Evolutionary conservation across 371 early-diverging fungal genomes (phyloP).

Genomic region (Mortierella sp.): DNA sequence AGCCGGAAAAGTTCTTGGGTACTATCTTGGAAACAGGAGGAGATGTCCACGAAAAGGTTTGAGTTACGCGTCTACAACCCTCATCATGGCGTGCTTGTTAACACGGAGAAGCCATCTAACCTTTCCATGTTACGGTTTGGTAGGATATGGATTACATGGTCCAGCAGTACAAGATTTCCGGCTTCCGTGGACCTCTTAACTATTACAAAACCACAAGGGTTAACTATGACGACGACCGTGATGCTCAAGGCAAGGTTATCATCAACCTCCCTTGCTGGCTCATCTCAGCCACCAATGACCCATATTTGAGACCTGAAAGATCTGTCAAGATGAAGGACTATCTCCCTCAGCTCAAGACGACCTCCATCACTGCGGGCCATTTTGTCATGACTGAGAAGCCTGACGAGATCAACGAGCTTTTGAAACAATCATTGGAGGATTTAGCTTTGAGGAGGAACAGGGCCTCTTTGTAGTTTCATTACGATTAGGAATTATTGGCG

Average conservation of each 20-base stretch:
- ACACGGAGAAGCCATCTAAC: not conserved
- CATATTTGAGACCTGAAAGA: conserved; percentile 21
- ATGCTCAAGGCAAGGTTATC: not conserved
- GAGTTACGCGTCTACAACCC: not conserved
- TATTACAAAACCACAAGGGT: conserved; percentile 38
- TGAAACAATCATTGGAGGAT: conserved; percentile 30
- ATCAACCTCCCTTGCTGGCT: conserved; percentile 34
- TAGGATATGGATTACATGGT: conserved; percentile 34
- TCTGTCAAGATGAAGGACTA: conserved; percentile 15
- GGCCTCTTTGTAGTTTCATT: conserved; percentile 23
- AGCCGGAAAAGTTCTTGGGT: conserved; percentile 6
- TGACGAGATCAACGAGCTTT: conserved; percentile 14
- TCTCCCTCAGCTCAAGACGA: conserved; percentile 21
- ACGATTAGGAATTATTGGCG: too few relatives aligned
- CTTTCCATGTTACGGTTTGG: not conserved
- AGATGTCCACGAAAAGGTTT: conserved; percentile 6
- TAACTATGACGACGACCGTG: conserved; percentile 50
- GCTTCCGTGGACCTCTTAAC: conserved; percentile 43
- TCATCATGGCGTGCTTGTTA: not conserved
- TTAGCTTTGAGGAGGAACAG: conserved; percentile 8
- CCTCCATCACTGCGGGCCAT: conserved; percentile 16
- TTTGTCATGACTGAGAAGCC: conserved; percentile 37
- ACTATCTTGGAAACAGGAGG: conserved; percentile 3
- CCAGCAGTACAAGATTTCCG: conserved; percentile 14
- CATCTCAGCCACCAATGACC: conserved; percentile 28